phyloP scores from a whole-genome alignment of 2,329 filamentous ascomycete genomes.

The Paraconiothyrium brasiliense region DNA sequence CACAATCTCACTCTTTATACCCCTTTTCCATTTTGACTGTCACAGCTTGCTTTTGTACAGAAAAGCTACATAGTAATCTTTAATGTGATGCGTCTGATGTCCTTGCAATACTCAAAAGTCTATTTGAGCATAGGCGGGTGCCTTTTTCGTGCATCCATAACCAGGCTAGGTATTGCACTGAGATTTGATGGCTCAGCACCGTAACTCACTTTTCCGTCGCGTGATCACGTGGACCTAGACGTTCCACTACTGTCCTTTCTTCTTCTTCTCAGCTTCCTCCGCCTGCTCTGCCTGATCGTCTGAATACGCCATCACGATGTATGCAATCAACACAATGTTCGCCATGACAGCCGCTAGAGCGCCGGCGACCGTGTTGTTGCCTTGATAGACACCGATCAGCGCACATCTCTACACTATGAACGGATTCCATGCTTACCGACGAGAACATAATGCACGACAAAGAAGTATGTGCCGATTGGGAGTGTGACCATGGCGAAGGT shows the following conservation, averaged over 20 bases:
- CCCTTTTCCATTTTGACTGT: neutral
- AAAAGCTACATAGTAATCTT: constrained; percentile 37
- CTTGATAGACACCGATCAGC: constrained; percentile 56
- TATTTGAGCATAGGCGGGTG: neutral
- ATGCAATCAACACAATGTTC: constrained; percentile 89
- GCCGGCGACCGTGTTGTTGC: constrained; percentile 88
- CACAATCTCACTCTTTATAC: constrained; percentile 24
- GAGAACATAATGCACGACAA: constrained; percentile 80
- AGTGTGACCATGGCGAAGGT: constrained; percentile 89
- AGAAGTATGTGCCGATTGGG: constrained; percentile 89
- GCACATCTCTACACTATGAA: neutral
- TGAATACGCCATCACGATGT: constrained; percentile 88
- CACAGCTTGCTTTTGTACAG: constrained; percentile 12
- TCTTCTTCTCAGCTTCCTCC: constrained; percentile 56
- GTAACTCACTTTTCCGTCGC: constrained; percentile 9
- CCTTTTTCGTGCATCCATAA: neutral
- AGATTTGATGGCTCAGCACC: neutral
- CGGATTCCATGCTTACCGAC: constrained; percentile 64
- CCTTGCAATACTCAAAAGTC: neutral
- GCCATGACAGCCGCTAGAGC: constrained; percentile 87
- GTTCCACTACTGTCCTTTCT: constrained; percentile 42
- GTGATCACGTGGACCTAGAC: neutral
- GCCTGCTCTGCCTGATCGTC: constrained; percentile 73
- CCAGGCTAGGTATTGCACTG: neutral
- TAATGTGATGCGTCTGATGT: constrained; percentile 25